Evolutionary conservation across 2,329 filamentous ascomycete genomes (phyloP).

Genomic region (Penicillium sp.): DNA sequence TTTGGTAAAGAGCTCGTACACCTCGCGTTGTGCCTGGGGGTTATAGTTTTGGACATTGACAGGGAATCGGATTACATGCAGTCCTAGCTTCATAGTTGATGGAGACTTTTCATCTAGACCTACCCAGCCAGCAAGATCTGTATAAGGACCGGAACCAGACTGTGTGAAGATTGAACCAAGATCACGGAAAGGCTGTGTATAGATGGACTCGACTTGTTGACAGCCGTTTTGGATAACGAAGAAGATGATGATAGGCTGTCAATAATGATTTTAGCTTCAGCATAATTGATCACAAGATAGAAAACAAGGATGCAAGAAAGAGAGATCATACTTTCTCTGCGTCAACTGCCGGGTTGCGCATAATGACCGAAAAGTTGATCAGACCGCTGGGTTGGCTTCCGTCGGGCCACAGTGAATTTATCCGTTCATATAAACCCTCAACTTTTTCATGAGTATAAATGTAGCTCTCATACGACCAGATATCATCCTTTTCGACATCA

Average conservation of each 20-base stretch:
- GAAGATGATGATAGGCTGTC: conserved; percentile 2
- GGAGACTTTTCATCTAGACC: conserved; percentile 30
- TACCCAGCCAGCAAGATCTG: conserved; percentile 40
- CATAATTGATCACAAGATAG: neutral
- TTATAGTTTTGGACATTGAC: conserved; percentile 38
- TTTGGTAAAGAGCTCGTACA: conserved; percentile 32
- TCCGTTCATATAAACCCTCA: neutral
- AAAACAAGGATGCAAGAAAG: neutral
- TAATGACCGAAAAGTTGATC: neutral
- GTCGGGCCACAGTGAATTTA: conserved; percentile 1
- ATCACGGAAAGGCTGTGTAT: conserved; percentile 13
- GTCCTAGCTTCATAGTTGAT: conserved; percentile 36
- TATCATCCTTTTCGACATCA: neutral
- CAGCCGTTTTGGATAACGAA: neutral
- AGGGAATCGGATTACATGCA: conserved; percentile 38
- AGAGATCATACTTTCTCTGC: neutral
- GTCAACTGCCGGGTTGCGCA: neutral
- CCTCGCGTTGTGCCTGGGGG: conserved; percentile 25
- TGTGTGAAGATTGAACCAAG: conserved; percentile 31
- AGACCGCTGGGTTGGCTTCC: neutral
- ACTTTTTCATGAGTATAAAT: neutral
- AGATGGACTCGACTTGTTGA: neutral
- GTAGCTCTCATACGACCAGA: neutral
- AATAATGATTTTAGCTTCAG: neutral
- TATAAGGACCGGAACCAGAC: conserved; percentile 35